phyloP scores from a whole-genome alignment of 176 grass and related monocot genomes.

The Carex myosuroides region DNA sequence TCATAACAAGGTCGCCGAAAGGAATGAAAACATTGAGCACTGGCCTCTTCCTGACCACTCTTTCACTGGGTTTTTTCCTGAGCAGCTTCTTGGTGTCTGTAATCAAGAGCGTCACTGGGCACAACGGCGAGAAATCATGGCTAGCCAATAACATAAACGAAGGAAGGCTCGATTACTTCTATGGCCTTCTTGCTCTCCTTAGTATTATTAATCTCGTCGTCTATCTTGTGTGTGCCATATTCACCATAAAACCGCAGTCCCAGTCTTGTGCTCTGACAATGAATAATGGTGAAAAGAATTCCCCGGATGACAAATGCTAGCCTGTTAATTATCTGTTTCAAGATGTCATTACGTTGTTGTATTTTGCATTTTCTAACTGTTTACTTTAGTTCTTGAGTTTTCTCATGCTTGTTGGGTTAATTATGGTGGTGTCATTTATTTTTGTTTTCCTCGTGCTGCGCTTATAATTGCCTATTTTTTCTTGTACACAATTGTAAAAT shows the following conservation, averaged over 20 bases:
- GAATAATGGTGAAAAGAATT: conserved; percentile 7
- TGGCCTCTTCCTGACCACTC: conserved; percentile 59
- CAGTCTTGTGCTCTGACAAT: not conserved
- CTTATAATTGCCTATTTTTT: not conserved
- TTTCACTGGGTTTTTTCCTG: conserved; percentile 73
- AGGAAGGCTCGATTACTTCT: conserved; percentile 71
- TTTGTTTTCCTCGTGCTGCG: not conserved
- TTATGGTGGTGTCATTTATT: not conserved
- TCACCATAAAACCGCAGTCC: conserved; percentile 15
- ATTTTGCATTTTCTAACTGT: not conserved
- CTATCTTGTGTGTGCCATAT: conserved; percentile 43
- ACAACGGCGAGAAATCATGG: conserved; percentile 32
- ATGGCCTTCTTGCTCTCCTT: conserved; percentile 49
- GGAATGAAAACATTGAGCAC: conserved; percentile 96
- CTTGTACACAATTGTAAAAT: not conserved
- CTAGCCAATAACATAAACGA: conserved; percentile 58
- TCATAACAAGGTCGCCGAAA: conserved; percentile 79
- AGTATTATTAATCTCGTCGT: conserved; percentile 41
- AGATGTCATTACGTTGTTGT: not conserved
- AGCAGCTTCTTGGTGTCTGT: conserved; percentile 73
- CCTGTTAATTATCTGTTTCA: not conserved
- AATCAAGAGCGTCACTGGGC: conserved; percentile 34
- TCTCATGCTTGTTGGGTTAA: not conserved
- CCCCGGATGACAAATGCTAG: conserved; percentile 15
- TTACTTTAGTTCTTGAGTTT: not conserved